Base-by-base conservation (phyloP, 2,329 filamentous ascomycete genomes). In the Plenodomus tracheiphilus region DNA sequence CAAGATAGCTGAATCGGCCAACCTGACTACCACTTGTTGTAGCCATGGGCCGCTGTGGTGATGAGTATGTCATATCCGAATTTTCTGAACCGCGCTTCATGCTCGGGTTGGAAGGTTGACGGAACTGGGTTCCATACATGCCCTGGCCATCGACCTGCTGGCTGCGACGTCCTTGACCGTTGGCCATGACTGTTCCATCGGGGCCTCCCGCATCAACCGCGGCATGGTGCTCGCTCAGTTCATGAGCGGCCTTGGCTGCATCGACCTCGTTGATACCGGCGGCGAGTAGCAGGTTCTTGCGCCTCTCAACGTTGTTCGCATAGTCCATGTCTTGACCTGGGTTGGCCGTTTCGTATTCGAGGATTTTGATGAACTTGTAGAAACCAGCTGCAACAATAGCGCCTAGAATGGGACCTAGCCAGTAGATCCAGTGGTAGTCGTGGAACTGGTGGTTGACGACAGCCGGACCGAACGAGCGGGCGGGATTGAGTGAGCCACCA, bases 351-450 rank as follows among this genome's bases (percentile, higher is more conserved):
- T 69, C 62, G 40, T 69, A 69, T 38, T 66, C 55, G 30, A 66
- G 56, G 32, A 67, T 62, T 53, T 74, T 74, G 51, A 81, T 70
- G 47, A 79, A 66, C 39, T 65, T 64, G 41, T 76, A 81, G 55
- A 80, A 79, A 2, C 70, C 76, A 1, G 74, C 73, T 0, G 79
- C 78, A 2, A 80, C 60, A 2, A 76, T 61, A 2, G 54, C 58
- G 7, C 75, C 75, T 0, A 77, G 65, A 5, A 60, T 53, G 1
- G 76, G 75, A 0, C 75, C 76, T 2, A 77, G 44, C 75, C 75
- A 78, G 58, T 78, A 78, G 41, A 77, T 58, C 56, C 56, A 58
- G 40, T 58, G 50, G 36, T 58, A 58, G 28, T 15, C 1, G 13
- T 72, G 68, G 50, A 76, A 77, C 3, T 50, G 61, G 13, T 66